Evolutionary conservation across 805 yeast genomes (phyloP).

Genomic region (Suhomyces sp.): DNA sequence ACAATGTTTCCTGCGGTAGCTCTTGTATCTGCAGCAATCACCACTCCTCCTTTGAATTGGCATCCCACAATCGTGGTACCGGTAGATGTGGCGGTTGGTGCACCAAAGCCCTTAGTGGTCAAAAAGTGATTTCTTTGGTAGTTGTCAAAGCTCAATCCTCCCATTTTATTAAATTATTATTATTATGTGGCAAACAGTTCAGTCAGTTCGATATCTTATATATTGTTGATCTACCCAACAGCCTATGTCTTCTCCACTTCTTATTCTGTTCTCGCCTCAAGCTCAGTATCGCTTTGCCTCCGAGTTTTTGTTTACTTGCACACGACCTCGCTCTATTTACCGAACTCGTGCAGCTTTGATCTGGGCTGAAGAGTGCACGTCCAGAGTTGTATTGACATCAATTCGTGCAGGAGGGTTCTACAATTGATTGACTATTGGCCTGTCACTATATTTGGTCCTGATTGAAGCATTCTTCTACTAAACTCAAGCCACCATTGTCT

Average conservation of each 20-base stretch:
- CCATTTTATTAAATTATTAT: constrained; percentile 48
- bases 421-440: neutral
- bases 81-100: constrained; percentile 91
- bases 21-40: constrained; percentile 98
- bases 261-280: neutral
- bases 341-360: neutral
- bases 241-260: constrained; percentile 1
- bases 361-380: neutral
- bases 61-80: constrained; percentile 99
- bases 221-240: neutral
- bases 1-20: constrained; percentile 96
- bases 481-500: neutral
- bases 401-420: neutral
- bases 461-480: neutral
- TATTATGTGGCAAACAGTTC: neutral
- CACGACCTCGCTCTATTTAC: constrained; percentile 3
- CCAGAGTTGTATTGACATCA: neutral
- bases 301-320: neutral
- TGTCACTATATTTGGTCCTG: neutral
- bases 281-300: constrained; percentile 3
- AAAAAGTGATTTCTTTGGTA: constrained; percentile 83
- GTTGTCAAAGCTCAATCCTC: constrained; percentile 91
- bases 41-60: constrained; percentile 88
- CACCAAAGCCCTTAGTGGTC: constrained; percentile 65
- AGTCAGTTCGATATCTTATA: neutral